These are phyloP conservation scores for Leptographium procerum DNA, from an alignment of 2,329 filamentous ascomycete species.

Conservation along the genomic window DNA sequence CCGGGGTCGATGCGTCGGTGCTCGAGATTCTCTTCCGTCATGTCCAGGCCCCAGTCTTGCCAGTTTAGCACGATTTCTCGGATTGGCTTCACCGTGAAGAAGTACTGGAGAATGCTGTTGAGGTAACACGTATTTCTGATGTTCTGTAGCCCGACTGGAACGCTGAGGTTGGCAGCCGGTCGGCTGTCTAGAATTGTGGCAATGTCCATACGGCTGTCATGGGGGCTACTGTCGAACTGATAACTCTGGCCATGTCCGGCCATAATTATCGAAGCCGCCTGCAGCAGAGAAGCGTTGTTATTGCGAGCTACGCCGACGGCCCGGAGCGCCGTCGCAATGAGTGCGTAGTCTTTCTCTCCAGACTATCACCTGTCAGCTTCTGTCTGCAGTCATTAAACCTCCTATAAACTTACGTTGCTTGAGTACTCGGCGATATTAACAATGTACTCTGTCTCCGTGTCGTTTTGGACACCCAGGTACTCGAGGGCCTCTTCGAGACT, in stretches of 20 bases:
- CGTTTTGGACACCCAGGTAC: constrained; percentile 24
- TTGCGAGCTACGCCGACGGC: constrained; percentile 6
- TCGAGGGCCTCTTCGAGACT: constrained; percentile 27
- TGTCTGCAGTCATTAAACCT: not conserved
- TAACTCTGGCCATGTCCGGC: constrained; percentile 7
- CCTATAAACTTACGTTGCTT: constrained; percentile 3
- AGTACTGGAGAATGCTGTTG: constrained; percentile 91
- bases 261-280: constrained; percentile 1
- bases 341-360: constrained; percentile 10
- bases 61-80: constrained; percentile 71
- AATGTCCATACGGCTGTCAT: constrained; percentile 6
- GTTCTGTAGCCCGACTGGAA: constrained; percentile 80
- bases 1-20: constrained; percentile 35
- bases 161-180: constrained; percentile 28
- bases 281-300: constrained; percentile 3
- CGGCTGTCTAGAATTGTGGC: not conserved
- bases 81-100: constrained; percentile 77
- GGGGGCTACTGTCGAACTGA: not conserved
- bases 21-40: constrained; percentile 50
- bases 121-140: constrained; percentile 98
- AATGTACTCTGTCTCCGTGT: constrained; percentile 21
- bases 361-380: not conserved
- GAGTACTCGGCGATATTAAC: constrained; percentile 14
- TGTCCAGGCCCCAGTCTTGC: constrained; percentile 56
- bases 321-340: constrained; percentile 9